These are phyloP conservation scores for Metschnikowia lunata DNA, from an alignment of 805 yeast species.

Conservation along the genomic window DNA sequence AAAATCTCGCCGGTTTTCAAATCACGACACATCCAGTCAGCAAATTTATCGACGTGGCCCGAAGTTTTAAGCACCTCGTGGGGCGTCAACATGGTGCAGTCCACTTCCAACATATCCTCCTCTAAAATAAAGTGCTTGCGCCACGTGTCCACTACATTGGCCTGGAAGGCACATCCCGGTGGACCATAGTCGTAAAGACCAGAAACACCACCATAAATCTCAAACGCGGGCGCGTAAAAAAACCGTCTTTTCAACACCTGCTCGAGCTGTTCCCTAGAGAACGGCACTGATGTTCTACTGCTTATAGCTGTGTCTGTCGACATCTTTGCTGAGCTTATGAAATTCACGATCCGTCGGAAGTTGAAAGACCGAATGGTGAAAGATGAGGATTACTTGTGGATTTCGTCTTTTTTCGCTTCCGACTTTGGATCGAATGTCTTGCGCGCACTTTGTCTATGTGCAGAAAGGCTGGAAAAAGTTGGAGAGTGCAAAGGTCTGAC, in stretches of 20 bases:
- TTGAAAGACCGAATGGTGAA: conserved; percentile 5
- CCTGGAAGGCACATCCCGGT: conserved; percentile 98
- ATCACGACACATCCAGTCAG: conserved; percentile 99
- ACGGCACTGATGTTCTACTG: conserved; percentile 27
- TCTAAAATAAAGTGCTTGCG: conserved; percentile 95
- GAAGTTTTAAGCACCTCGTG: conserved; percentile 96
- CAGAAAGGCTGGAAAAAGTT: too few species aligned
- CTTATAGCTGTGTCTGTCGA: not conserved
- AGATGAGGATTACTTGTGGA: not conserved
- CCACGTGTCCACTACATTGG: conserved; percentile 92
- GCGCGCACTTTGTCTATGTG: too few species aligned
- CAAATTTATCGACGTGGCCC: conserved; percentile 98
- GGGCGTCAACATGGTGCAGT: conserved; percentile 96
- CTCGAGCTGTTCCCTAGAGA: conserved; percentile 85
- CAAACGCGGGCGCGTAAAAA: conserved; percentile 96
- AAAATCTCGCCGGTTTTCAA: conserved; percentile 94
- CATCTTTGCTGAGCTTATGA: conserved; percentile 2
- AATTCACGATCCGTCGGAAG: not conserved
- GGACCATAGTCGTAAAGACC: conserved; percentile 99
- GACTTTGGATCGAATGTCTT: not conserved
- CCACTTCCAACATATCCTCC: conserved; percentile 98
- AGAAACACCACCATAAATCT: conserved; percentile 96
- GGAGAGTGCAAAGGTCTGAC: too few species aligned
- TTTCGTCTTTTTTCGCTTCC: not conserved
- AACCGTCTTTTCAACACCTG: conserved; percentile 90